A percentile compares a stretch with the other conserved stretches of the same genome.
These are phyloP conservation scores for Urtica urens DNA, from an alignment of 306 rosid genomes.

Conservation along the genomic window DNA sequence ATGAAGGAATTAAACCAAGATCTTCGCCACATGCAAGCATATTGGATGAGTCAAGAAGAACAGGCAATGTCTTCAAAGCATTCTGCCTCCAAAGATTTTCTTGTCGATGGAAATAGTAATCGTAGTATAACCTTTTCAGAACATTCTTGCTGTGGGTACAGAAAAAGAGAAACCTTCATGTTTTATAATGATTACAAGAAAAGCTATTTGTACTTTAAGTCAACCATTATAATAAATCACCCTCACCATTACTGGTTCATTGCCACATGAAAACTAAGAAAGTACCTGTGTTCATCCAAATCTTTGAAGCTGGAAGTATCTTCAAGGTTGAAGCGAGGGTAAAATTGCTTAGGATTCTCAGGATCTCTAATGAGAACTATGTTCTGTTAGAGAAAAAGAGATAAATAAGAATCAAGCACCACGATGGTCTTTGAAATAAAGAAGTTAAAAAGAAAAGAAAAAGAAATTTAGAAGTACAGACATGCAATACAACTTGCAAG, in stretches of 20 bases:
- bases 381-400: constrained; percentile 48
- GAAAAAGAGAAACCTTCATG: background rate
- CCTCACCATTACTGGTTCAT: background rate
- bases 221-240: background rate
- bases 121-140: constrained; percentile 68
- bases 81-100: constrained; percentile 86
- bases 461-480: background rate
- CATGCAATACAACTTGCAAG: no score
- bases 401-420: constrained; percentile 13
- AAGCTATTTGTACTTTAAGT: background rate
- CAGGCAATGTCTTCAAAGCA: constrained; percentile 93
- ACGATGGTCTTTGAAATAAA: constrained; percentile 1
- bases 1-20: constrained; percentile 90
- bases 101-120: constrained; percentile 94
- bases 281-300: constrained; percentile 81
- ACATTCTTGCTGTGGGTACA: constrained; percentile 52
- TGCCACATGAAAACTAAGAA: background rate
- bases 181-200: background rate
- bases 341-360: constrained; percentile 67
- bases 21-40: constrained; percentile 98
- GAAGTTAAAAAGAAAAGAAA: background rate
- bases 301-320: constrained; percentile 73
- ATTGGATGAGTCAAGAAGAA: constrained; percentile 71
- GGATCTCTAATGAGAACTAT: constrained; percentile 76
- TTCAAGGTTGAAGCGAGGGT: constrained; percentile 95